These are phyloP conservation scores for Sugiyamaella neomexicana DNA, from an alignment of 1,139 yeast species.

Conservation along the genomic window DNA sequence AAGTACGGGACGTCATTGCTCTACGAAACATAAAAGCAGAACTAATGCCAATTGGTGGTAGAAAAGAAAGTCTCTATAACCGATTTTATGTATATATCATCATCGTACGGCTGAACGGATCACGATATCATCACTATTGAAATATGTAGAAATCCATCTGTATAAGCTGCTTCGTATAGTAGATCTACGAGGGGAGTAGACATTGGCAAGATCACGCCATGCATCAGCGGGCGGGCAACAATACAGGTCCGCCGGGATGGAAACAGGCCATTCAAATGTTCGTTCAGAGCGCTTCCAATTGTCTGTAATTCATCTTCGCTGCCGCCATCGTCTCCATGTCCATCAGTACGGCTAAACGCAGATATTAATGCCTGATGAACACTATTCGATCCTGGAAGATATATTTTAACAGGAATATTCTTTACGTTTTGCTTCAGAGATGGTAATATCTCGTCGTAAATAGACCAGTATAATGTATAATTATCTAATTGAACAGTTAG, in stretches of 20 bases:
- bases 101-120: neutral
- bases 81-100: too few species aligned
- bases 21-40: conserved; percentile 12
- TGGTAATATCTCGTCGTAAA: conserved; percentile 43
- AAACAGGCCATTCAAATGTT: conserved; percentile 49
- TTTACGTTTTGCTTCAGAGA: conserved; percentile 32
- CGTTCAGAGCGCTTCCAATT: conserved; percentile 47
- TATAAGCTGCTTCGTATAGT: conserved; percentile 55
- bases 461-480: conserved; percentile 40
- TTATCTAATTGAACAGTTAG: conserved; percentile 30
- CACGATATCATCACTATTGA: conserved; percentile 44
- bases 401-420: conserved; percentile 60
- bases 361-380: conserved; percentile 52
- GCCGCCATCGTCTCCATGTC: conserved; percentile 7
- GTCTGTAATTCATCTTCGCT: conserved; percentile 35
- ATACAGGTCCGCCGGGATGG: conserved; percentile 40
- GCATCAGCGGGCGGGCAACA: conserved; percentile 53
- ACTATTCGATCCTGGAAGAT: conserved; percentile 50
- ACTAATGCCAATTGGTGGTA: too few species aligned
- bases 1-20: conserved; percentile 24
- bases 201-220: conserved; percentile 60
- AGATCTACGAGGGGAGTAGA: conserved; percentile 52
- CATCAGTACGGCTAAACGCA: neutral
- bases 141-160: conserved; percentile 79
- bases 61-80: too few species aligned